Evolutionary conservation across 305 asterid genomes (phyloP).

Genomic region (Ilex paraguariensis): DNA sequence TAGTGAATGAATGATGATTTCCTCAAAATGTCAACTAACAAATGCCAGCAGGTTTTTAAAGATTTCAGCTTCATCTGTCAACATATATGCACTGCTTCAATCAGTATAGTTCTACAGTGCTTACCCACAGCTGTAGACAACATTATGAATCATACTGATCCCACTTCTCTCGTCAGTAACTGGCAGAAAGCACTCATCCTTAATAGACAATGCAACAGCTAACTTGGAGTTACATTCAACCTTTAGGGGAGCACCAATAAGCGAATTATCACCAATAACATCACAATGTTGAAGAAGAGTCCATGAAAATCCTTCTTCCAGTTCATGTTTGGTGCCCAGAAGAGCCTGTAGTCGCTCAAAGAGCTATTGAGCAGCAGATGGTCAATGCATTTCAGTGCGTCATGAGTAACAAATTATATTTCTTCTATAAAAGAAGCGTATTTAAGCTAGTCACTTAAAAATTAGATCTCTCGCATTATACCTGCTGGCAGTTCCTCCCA

Average conservation of each 20-base stretch:
- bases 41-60: too few species aligned
- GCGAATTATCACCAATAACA: conserved; percentile 33
- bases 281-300: conserved; percentile 57
- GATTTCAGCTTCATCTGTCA: too few species aligned
- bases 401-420: not conserved
- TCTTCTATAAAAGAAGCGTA: too few species aligned
- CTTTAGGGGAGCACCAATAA: conserved; percentile 27
- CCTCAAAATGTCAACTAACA: too few species aligned
- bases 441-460: not conserved
- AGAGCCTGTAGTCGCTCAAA: conserved; percentile 55
- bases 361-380: conserved; percentile 40
- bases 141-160: conserved; percentile 66
- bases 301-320: conserved; percentile 74
- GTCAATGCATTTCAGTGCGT: conserved; percentile 21
- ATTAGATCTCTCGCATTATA: conserved; percentile 21
- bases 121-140: conserved; percentile 88
- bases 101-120: conserved; percentile 13
- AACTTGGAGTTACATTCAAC: conserved; percentile 74
- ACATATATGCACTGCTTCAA: too few species aligned
- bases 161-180: conserved; percentile 80
- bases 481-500: conserved; percentile 78
- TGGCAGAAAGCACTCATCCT: conserved; percentile 91
- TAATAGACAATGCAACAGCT: conserved; percentile 70
- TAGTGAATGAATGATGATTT: too few species aligned
- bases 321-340: conserved; percentile 64